These are phyloP conservation scores for Fusarium chuoi DNA, from an alignment of 2,329 filamentous ascomycete genomes.

Conservation along the genomic window DNA sequence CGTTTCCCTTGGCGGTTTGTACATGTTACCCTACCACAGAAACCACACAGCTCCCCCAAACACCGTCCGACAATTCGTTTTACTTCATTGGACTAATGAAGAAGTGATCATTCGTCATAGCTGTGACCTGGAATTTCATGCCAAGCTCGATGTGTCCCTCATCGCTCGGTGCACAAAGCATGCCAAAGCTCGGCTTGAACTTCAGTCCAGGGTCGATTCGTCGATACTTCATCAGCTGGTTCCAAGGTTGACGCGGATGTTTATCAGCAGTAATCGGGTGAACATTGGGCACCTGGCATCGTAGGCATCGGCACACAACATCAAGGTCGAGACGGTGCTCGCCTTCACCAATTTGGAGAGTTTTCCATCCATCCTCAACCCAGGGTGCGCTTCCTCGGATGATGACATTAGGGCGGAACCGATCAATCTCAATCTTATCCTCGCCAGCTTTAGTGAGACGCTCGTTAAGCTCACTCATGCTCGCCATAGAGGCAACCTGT, in stretches of 20 bases:
- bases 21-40: background rate
- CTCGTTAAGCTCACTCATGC: slow-evolving; percentile 66
- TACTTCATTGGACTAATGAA: slow-evolving; percentile 46
- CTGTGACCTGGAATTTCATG: slow-evolving; percentile 66
- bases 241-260: slow-evolving; percentile 69
- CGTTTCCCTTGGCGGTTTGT: background rate
- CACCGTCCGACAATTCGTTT: background rate
- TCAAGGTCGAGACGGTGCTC: slow-evolving; percentile 57
- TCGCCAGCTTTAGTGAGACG: slow-evolving; percentile 56
- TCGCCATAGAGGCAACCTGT: slow-evolving; percentile 65
- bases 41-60: background rate
- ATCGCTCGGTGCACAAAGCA: slow-evolving; percentile 68
- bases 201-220: slow-evolving; percentile 68
- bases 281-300: slow-evolving; percentile 74
- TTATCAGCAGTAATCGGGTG: slow-evolving; percentile 69
- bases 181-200: slow-evolving; percentile 74
- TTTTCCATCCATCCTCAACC: slow-evolving; percentile 73
- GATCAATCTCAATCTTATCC: slow-evolving; percentile 65
- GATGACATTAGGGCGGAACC: slow-evolving; percentile 73
- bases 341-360: slow-evolving; percentile 56
- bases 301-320: slow-evolving; percentile 66
- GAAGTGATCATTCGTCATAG: slow-evolving; percentile 65
- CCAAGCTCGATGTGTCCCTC: slow-evolving; percentile 67
- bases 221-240: slow-evolving; percentile 69
- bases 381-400: slow-evolving; percentile 66